Percentiles rank a stretch among this genome's conserved stretches.
Conservation (phyloP, 768 basidiomycete genomes). For the Jaapia argillacea region DNA sequence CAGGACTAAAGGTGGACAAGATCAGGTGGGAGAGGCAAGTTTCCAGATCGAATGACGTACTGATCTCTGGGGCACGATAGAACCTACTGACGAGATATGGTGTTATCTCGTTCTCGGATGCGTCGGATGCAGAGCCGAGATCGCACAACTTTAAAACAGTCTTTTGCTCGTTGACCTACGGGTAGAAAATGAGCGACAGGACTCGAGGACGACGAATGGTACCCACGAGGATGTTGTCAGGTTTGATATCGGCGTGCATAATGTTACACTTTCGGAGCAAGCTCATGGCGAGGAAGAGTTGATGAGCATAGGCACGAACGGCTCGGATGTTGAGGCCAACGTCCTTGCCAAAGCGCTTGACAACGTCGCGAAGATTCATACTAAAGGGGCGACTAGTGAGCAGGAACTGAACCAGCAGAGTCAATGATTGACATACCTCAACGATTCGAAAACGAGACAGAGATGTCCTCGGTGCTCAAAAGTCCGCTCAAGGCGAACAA, state of each 20-base stretch:
- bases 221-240: constrained; percentile 91
- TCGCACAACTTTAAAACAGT: constrained; percentile 92
- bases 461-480: constrained; percentile 98
- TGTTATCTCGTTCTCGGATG: constrained; percentile 92
- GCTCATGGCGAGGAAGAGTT: constrained; percentile 83
- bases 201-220: constrained; percentile 2
- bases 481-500: constrained; percentile 85
- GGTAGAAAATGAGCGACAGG: not conserved
- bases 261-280: constrained; percentile 83
- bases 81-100: constrained; percentile 97
- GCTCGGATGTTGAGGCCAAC: constrained; percentile 93
- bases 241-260: constrained; percentile 98
- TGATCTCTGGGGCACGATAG: constrained; percentile 98
- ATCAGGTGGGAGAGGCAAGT: constrained; percentile 5
- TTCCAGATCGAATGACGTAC: constrained; percentile 35
- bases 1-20: constrained; percentile 57
- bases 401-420: not conserved
- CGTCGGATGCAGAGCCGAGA: constrained; percentile 93
- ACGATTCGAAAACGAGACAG: constrained; percentile 89
- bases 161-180: constrained; percentile 90
- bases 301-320: constrained; percentile 97
- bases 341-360: constrained; percentile 97
- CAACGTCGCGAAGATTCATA: constrained; percentile 96
- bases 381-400: constrained; percentile 27
- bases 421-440: constrained; percentile 52